A percentile compares a stretch with the other conserved stretches of the same genome.
Evolutionary conservation across 2,329 filamentous ascomycete genomes (phyloP).

Genomic region (Arthrobotrys conoides): DNA sequence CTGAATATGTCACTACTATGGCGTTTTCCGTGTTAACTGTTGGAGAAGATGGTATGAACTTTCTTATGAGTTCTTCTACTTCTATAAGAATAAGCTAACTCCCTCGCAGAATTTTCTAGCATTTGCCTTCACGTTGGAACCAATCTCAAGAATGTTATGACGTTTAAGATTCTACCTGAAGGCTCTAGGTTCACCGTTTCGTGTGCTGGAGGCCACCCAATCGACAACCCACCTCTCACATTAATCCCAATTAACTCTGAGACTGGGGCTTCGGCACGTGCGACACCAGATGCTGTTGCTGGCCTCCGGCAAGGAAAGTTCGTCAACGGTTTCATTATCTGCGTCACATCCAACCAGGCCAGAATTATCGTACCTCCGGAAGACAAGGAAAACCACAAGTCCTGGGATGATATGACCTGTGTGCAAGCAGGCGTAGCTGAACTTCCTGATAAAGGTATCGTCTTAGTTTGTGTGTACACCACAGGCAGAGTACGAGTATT

Average conservation of each 20-base stretch:
- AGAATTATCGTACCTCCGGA: conserved; percentile 88
- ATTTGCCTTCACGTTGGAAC: conserved; percentile 94
- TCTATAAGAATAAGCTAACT: conserved; percentile 59
- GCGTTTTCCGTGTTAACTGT: conserved; percentile 95
- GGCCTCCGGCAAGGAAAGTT: conserved; percentile 80
- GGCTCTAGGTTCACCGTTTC: conserved; percentile 80
- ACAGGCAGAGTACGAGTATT: conserved; percentile 85
- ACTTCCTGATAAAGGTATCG: conserved; percentile 81
- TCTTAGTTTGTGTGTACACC: conserved; percentile 85
- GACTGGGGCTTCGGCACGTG: conserved; percentile 80
- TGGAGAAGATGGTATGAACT: conserved; percentile 79
- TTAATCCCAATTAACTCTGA: conserved; percentile 85
- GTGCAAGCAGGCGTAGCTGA: conserved; percentile 83
- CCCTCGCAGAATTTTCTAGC: conserved; percentile 81
- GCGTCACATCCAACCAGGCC: conserved; percentile 80
- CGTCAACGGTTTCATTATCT: conserved; percentile 84
- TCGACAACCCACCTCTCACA: conserved; percentile 76
- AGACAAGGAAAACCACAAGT: conserved; percentile 90
- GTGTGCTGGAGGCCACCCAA: conserved; percentile 76
- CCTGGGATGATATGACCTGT: conserved; percentile 81
- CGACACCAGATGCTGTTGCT: conserved; percentile 81
- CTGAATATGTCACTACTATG: conserved; percentile 84
- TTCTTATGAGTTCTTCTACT: neutral
- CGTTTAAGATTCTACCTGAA: conserved; percentile 89
- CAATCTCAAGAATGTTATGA: conserved; percentile 83